Percentiles rank a stretch among this genome's conserved stretches.
Evolutionary conservation across 495 filamentous ascomycete genomes (phyloP).

Genomic region (Lepidopterella palustris): DNA sequence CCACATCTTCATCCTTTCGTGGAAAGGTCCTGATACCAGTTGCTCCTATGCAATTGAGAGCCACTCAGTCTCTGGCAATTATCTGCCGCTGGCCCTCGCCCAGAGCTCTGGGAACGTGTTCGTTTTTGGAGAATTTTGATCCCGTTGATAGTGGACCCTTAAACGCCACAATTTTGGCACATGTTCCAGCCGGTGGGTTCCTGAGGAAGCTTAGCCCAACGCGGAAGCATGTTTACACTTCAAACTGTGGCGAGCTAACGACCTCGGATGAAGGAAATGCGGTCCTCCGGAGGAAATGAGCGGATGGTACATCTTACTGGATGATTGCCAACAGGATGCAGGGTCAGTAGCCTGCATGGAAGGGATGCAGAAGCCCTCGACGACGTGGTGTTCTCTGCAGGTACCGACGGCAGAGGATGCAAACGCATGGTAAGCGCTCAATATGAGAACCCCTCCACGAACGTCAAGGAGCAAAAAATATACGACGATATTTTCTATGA

Average conservation of each 20-base stretch:
- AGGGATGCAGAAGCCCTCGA: neutral
- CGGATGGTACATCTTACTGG: neutral
- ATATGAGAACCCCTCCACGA: no score
- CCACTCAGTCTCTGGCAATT: no score
- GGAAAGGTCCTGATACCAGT: no score
- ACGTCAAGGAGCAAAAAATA: no score
- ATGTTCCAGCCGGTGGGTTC: neutral
- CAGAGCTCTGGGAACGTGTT: no score
- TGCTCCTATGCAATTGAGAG: no score
- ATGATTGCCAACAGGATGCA: neutral
- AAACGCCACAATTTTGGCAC: neutral
- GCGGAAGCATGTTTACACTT: neutral
- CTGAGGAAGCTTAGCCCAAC: neutral
- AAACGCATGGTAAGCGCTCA: no score
- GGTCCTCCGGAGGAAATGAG: neutral
- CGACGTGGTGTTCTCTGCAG: no score
- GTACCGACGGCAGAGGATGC: no score
- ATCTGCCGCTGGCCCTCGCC: no score
- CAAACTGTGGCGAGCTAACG: neutral
- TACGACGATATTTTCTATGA: no score
- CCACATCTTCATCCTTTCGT: no score
- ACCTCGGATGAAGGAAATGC: neutral
- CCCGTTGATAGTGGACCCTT: neutral
- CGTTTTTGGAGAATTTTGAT: neutral
- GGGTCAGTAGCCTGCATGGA: neutral